These are phyloP conservation scores for Nannochloropsis salina DNA, from an alignment of 108 stramenopile species.

Conservation along the genomic window DNA sequence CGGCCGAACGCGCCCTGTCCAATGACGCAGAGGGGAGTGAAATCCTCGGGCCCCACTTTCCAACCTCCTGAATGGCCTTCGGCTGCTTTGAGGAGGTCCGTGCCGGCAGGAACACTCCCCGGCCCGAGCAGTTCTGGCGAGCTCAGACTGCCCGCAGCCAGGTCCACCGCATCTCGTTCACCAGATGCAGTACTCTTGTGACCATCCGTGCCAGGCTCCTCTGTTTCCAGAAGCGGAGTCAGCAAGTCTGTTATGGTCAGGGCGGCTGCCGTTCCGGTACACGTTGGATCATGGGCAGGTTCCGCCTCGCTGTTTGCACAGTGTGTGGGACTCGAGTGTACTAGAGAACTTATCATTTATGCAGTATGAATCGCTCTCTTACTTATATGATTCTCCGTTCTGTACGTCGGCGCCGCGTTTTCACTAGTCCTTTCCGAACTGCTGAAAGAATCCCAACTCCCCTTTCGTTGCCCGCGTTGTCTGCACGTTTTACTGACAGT, in stretches of 20 bases:
- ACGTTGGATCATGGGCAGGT: background rate
- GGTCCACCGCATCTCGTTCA: too few species aligned
- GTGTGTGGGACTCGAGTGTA: too few species aligned
- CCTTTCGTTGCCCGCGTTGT: too few species aligned
- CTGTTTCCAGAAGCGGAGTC: background rate
- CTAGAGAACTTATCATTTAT: too few species aligned
- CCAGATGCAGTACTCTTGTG: too few species aligned
- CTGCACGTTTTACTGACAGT: too few species aligned
- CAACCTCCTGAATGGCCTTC: background rate
- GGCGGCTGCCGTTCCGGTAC: background rate
- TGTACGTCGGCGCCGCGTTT: background rate
- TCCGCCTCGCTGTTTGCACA: too few species aligned
- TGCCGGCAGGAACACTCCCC: background rate
- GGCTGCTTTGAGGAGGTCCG: background rate
- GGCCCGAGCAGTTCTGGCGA: background rate
- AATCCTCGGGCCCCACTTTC: slow-evolving; percentile 50
- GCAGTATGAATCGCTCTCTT: too few species aligned
- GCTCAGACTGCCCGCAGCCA: too few species aligned
- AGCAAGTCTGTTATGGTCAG: background rate
- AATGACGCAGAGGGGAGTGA: slow-evolving; percentile 59
- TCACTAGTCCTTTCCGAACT: background rate
- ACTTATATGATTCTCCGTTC: background rate
- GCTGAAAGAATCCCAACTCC: too few species aligned
- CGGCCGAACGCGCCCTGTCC: slow-evolving; percentile 98
- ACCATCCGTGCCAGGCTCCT: background rate